Evolutionary conservation across 1,139 yeast genomes (phyloP), one percentile per base, ranked within the genome.

Genomic region (Fermentozyma sake): DNA sequence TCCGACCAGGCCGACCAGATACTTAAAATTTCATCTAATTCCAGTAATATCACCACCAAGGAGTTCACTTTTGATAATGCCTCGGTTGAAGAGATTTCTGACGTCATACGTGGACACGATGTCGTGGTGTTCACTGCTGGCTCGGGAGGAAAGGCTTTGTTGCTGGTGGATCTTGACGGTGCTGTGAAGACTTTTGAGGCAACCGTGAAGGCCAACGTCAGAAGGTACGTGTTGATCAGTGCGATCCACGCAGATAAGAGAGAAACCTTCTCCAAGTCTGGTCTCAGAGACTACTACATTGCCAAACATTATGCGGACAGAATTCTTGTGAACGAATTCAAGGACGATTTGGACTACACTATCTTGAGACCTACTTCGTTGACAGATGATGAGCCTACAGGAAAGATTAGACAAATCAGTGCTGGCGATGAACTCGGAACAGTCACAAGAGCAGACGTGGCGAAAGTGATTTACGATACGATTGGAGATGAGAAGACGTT

Each of bases 51-150:
- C 8, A 44, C 53, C 4, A 46, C 70, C 4, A 48, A 58, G 9
- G 51, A 55, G 16, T 55, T 76, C 19, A 64, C 62, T 22, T 43
- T 69, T 16, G 55, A 61, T 10, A 53, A 50, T 8, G 52, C 62
- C 3, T 41, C 54, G 1, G 55, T 57, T 2, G 38, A 39, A 1
- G 58, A 67, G 2, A 45, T 78, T 14, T 49, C 64, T 0, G 34
- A 47, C 1, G 53, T 54, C 0, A 48, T 78, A 18, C 47, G 50
- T 22, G 79, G 76, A 3, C 66, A 59, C 24, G 76, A 74, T 42
- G 77, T 76, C 5, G 74, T 78, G 5, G 73, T 79, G 1, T 73
- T 77, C 53, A 58, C 72, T 24, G 84, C 80, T 1, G 85, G 85
- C 5, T 74, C 82, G 2, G 79, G 73, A 5, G 84, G 83, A 2